Percentiles rank a stretch among this genome's conserved stretches.
phyloP scores from a whole-genome alignment of 495 filamentous ascomycete genomes.

The Aspergillus indologenus region DNA sequence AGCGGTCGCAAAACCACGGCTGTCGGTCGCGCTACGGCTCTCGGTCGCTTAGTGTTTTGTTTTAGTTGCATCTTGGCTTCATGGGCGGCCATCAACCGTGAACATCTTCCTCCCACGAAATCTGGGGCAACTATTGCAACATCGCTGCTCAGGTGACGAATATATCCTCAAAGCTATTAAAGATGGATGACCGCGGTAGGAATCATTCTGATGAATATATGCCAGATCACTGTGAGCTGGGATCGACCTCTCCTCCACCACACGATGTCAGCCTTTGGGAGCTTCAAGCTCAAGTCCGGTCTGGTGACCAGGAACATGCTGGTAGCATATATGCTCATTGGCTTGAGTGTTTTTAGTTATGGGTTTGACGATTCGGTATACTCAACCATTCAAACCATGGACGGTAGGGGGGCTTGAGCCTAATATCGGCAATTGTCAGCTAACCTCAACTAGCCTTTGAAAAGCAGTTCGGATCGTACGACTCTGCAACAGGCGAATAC shows the following conservation, averaged over 20 bases:
- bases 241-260: no score
- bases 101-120: no score
- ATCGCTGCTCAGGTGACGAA: not conserved
- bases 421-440: no score
- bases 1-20: not conserved
- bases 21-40: not conserved
- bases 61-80: not conserved
- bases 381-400: slow-evolving; percentile 1
- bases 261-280: not conserved
- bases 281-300: not conserved
- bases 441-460: no score
- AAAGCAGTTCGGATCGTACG: no score
- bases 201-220: not conserved
- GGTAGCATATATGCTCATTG: not conserved
- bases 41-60: not conserved
- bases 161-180: not conserved
- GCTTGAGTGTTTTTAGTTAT: not conserved
- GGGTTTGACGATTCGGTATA: not conserved
- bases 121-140: not conserved
- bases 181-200: not conserved
- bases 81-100: not conserved
- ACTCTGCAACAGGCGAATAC: no score
- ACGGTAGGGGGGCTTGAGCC: no score
- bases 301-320: slow-evolving; percentile 1
- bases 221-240: no score